Evolutionary conservation across 306 rosid genomes (phyloP).

Genomic region (Dryas alaskensis): DNA sequence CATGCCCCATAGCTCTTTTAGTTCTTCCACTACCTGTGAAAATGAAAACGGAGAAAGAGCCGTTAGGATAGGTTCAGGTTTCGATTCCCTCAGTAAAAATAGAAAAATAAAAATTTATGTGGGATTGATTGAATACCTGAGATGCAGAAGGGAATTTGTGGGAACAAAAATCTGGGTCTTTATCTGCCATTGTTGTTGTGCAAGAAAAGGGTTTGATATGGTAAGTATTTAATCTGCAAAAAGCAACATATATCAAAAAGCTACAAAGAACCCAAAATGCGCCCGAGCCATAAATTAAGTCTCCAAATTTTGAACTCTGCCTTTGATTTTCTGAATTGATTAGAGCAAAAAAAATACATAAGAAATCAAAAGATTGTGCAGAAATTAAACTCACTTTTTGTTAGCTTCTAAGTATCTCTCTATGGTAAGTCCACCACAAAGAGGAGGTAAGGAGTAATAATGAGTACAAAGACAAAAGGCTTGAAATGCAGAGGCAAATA

Average conservation of each 20-base stretch:
- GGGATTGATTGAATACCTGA: conserved; percentile 44
- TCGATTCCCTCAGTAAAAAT: not conserved
- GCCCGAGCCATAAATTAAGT: not conserved
- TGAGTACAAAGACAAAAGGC: not conserved
- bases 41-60: not conserved
- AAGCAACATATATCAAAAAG: conserved; percentile 45
- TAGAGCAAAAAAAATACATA: not conserved
- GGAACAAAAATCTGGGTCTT: conserved; percentile 48
- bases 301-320: not conserved
- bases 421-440: not conserved
- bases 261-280: not conserved
- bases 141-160: conserved; percentile 56
- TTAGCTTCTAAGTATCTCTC: not conserved
- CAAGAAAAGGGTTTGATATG: not conserved
- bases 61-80: too few relatives aligned
- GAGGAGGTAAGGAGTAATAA: not conserved
- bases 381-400: not conserved
- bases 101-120: not conserved
- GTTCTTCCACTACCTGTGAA: conserved; percentile 63
- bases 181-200: conserved; percentile 39
- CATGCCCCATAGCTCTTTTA: conserved; percentile 77
- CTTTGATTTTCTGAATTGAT: not conserved
- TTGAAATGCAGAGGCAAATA: conserved; percentile 4
- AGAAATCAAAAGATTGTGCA: not conserved
- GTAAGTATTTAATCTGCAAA: conserved; percentile 14